Base-by-base conservation (phyloP, 2,329 filamentous ascomycete species). In the Neonectria hederae region DNA sequence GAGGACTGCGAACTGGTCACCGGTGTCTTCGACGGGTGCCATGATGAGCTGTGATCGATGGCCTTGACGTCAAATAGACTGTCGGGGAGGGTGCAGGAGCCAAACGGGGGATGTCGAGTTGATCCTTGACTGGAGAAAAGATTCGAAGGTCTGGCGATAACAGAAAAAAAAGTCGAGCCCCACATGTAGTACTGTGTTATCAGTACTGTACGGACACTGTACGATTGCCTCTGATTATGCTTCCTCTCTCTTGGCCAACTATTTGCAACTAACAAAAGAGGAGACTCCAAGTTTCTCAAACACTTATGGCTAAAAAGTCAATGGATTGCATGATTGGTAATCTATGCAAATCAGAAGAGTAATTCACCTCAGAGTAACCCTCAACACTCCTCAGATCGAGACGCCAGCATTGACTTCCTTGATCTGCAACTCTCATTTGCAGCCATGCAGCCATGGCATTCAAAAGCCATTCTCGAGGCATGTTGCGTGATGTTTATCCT, bases 1-100 rank as follows among this genome's bases (percentile, higher is more conserved):
- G 2, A 97, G 85, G 59, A 91, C 81, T 14, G 85, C 84, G 75
- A 94, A 97, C 67, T 89, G 90, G 32, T 84, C 84, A 66, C 70
- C 68, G 5, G 45, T 30, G 5, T 69, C 56, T 24, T 74, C 72
- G 11, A 70, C 14, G 1, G 71, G 66, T 6, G 75, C 74, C 78
- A 80, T 80, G 5, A 35, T 59, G 19, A 35, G 49, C 32, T 42
- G 32, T 22, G 11, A 30, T 19, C 30, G 17, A 19, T 8, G 8
- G 13, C 10, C 35, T 42, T 28, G 43, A 28, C 14, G 43, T 14
- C 35, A 17, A 19, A 35, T 4, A 45, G 11, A 42, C 24, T n/a
- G 40, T 54, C 40, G 52, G 21, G 7, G 30, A 21, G 8, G 14
- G 59, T 24, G 8, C 11, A 21, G n/a, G 26, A 43, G 43, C n/a